These are phyloP conservation scores for Aureobasidium sp. DNA, from an alignment of 2,329 filamentous ascomycete species.

Conservation along the genomic window DNA sequence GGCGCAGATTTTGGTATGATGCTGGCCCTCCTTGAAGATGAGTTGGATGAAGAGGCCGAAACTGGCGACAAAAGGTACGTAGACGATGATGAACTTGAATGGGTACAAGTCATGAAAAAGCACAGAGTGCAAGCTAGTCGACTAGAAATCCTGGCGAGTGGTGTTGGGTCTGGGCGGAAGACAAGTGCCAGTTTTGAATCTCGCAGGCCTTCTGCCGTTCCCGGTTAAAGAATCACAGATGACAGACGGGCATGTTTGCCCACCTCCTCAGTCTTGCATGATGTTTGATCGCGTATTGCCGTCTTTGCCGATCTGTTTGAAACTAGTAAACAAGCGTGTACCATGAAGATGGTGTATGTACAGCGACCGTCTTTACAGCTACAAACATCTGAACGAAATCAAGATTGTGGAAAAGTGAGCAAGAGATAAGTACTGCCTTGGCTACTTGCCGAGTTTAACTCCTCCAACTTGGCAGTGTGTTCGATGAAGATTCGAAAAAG, in stretches of 20 bases:
- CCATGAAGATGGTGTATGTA: background rate
- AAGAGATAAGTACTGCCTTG: background rate
- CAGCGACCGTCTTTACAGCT: background rate
- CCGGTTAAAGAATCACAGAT: constrained; percentile 2
- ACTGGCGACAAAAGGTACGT: constrained; percentile 62
- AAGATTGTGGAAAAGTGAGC: background rate
- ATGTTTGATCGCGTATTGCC: background rate
- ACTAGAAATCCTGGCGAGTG: constrained; percentile 48
- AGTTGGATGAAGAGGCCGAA: constrained; percentile 33
- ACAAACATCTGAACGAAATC: background rate
- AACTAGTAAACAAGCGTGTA: background rate
- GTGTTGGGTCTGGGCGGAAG: constrained; percentile 29
- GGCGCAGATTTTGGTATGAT: constrained; percentile 91
- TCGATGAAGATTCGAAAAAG: background rate
- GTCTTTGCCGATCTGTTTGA: constrained; percentile 4
- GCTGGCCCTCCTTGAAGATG: constrained; percentile 55
- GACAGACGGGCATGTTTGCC: background rate
- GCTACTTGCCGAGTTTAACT: background rate
- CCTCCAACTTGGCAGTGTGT: background rate
- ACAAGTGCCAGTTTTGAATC: constrained; percentile 11
- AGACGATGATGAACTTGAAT: constrained; percentile 53
- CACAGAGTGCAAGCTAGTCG: constrained; percentile 78
- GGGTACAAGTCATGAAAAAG: constrained; percentile 82
- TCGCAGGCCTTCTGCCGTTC: constrained; percentile 3
- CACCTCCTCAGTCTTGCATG: constrained; percentile 1